A percentile compares a stretch with the other conserved stretches of the same genome.
Conservation (phyloP, 768 basidiomycete species). For the Tephrocybe sp. region DNA sequence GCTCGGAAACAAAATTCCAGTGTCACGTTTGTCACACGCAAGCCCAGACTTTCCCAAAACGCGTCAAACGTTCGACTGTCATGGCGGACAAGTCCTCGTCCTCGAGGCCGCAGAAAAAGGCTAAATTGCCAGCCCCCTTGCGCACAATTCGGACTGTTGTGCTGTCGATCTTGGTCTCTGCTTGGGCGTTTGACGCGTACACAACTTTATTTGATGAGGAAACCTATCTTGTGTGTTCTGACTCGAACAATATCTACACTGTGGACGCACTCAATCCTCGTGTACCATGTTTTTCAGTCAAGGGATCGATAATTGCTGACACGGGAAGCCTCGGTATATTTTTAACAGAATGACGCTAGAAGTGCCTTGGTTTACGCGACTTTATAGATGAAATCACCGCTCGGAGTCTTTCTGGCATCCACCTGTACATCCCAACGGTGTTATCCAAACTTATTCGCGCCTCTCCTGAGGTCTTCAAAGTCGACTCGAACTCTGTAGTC, state of each 20-base stretch:
- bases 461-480: slow-evolving; percentile 13
- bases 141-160: slow-evolving; percentile 5
- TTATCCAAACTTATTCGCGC: slow-evolving; percentile 6
- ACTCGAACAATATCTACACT: slow-evolving; percentile 59
- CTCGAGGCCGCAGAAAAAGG: not conserved
- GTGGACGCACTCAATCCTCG: slow-evolving; percentile 53
- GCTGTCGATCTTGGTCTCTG: slow-evolving; percentile 10
- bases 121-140: not conserved
- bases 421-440: slow-evolving; percentile 6
- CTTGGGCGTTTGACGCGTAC: slow-evolving; percentile 24
- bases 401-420: slow-evolving; percentile 1
- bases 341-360: not conserved
- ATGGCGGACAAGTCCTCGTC: slow-evolving; percentile 13
- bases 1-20: slow-evolving; percentile 14
- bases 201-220: slow-evolving; percentile 22
- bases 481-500: slow-evolving; percentile 40
- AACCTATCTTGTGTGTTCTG: slow-evolving; percentile 61
- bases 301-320: slow-evolving; percentile 43
- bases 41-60: not conserved
- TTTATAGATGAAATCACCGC: slow-evolving; percentile 15
- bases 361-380: not conserved
- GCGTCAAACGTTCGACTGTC: slow-evolving; percentile 11
- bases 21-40: slow-evolving; percentile 16
- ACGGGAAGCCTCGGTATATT: slow-evolving; percentile 47
- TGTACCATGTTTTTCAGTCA: slow-evolving; percentile 64